Base-by-base conservation (phyloP, 305 asterid genomes). In the Fraxinus dipetala region DNA sequence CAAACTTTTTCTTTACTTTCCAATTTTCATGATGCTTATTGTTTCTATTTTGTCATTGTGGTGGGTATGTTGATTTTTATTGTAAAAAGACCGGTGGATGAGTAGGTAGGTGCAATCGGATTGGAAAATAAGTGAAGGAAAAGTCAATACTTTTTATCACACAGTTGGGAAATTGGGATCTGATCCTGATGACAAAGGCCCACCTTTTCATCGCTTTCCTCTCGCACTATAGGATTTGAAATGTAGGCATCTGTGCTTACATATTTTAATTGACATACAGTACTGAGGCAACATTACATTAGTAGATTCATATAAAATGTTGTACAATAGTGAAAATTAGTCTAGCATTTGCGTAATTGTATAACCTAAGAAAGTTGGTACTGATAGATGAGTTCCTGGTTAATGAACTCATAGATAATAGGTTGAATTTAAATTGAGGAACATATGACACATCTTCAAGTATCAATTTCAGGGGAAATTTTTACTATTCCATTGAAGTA, bases 161-260 rank as follows among this genome's bases (percentile, higher is more conserved):
- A 81, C 98, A 1, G 91, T 97, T 30, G 99, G 98, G 77, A 92
- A 88, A 89, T 95, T 97, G 99, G 61, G 86, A 78, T 97, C 95
- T 79, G 99, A 95, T 40, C 97, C 97, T 38, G 98, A 95, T 85
- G 98, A 95, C 78, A 95, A 82, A 91, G 98, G 99, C 14, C 18
- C 20, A 51, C 6, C 7, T 51, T 51, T 72, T 26, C 80, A 5
- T 24, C 77, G 5, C 9, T 5, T 65, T 5, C 31, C 65, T 2
- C 75, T 16, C 78, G 11, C 35, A 1, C 13, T 77, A 72, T 5
- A 2, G 73, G 5, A 36, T 6, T 16, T 48, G 5, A 48, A 13
- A 51, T 51, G 1, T 16, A 14, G 3, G 0, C 1, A 51, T 13
- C 5, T 14, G 22, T 51, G 5, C 20, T 14, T 14, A 4, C 31